A percentile compares a stretch with the other conserved stretches of the same genome.
phyloP scores from a whole-genome alignment of 129 eudicot genomes.

The Scalesia atractyloides region DNA sequence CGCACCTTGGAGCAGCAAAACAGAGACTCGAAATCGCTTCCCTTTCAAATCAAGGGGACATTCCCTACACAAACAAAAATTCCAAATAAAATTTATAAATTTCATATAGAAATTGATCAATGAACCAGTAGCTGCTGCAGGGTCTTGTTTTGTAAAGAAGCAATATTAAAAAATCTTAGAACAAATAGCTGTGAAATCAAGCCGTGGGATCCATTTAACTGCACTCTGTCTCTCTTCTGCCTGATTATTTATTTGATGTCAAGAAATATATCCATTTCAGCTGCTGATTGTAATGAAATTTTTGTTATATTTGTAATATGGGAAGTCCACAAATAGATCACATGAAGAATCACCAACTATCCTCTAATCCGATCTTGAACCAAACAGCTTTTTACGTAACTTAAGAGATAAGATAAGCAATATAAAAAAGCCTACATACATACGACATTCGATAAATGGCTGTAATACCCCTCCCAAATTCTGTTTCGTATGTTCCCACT shows the following conservation, averaged over 20 bases:
- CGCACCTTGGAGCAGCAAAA: slow-evolving; percentile 98
- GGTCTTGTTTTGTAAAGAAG: background rate
- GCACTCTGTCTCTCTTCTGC: background rate
- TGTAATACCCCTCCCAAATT: background rate
- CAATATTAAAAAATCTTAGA: background rate
- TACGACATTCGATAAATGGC: background rate
- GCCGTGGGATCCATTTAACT: background rate
- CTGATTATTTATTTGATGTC: background rate
- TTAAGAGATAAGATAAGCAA: background rate
- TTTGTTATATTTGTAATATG: background rate
- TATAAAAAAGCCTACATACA: background rate
- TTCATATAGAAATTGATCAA: background rate
- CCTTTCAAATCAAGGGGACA: slow-evolving; percentile 90
- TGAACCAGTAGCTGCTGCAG: background rate
- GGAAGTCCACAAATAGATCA: background rate
- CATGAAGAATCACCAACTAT: background rate
- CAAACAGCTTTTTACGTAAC: background rate
- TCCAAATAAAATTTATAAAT: background rate
- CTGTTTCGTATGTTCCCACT: background rate
- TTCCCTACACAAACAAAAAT: slow-evolving; percentile 56
- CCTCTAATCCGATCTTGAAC: background rate
- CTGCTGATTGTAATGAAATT: background rate
- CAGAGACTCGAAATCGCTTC: slow-evolving; percentile 96
- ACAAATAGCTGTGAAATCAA: background rate
- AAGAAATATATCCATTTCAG: background rate